These are phyloP conservation scores for Euphorbia tirucalli DNA, from an alignment of 345 rosid genomes.

Conservation along the genomic window DNA sequence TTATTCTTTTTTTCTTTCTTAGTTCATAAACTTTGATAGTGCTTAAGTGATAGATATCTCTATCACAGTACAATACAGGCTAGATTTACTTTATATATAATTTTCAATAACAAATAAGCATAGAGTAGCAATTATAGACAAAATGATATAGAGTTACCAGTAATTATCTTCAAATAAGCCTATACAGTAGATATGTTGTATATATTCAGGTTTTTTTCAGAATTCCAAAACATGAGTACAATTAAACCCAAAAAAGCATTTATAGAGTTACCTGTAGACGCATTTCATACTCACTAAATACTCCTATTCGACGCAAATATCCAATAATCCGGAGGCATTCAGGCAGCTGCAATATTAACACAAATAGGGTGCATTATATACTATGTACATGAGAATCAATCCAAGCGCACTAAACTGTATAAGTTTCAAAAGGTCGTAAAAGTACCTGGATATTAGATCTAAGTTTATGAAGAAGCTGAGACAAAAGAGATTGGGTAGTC, in stretches of 20 bases:
- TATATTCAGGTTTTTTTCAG: not conserved
- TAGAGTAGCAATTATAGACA: no score
- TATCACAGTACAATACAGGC: not conserved
- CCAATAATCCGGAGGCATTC: conserved; percentile 97
- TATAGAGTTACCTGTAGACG: conserved; percentile 67
- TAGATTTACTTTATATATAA: not conserved
- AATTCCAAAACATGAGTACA: not conserved
- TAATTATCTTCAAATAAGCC: conserved; percentile 11
- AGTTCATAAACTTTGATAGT: no score
- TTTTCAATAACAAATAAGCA: not conserved
- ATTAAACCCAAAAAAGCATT: not conserved
- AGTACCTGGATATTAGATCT: conserved; percentile 89
- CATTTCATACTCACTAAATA: conserved; percentile 91
- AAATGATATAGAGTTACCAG: not conserved
- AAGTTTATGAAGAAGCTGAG: conserved; percentile 87
- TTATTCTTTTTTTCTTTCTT: no score
- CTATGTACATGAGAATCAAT: not conserved
- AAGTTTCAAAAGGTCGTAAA: conserved; percentile 12
- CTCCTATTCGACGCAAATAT: conserved; percentile 89
- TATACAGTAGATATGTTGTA: not conserved
- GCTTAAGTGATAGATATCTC: no score
- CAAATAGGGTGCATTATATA: conserved; percentile 12
- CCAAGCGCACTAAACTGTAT: not conserved
- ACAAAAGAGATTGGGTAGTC: conserved; percentile 91
- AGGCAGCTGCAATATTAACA: conserved; percentile 59